Evolutionary conservation across 371 early-diverging fungal species (phyloP), one percentile per base, ranked within the genome.

Genomic region (Mortierella sp.): DNA sequence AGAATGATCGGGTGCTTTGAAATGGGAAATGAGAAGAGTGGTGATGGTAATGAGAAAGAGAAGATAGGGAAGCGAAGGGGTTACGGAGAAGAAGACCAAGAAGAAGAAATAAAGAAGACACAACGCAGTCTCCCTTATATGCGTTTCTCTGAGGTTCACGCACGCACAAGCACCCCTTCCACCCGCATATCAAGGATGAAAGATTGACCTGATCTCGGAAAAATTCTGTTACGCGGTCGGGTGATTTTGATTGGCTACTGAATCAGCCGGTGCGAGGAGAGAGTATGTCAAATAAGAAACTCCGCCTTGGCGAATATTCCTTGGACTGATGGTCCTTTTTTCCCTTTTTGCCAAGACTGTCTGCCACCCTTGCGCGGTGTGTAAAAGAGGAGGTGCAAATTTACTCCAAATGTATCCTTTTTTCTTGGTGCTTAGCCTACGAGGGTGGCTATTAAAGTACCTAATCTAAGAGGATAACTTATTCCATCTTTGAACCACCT

Each of bases 201-300:
- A 11, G 13, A 58, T 26, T 3, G 19, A 31, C 24, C 55, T 28
- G 57, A 4, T 11, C 7, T 34, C 68, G 68, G 68, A 38, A 68
- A 65, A 68, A 68, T 68, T 68, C 68, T 68, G 68, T 68, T 68
- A 68, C 68, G 68, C 68, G 42, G 68, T 68, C 13, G 52, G 21
- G 16, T 21, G 5, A 26, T 24, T 38, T 26, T 75, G 76, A 75
- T 75, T 75, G 76, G 76, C 68, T 50, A 34, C 24, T 68, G 42
- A 42, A 42, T 68, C 24, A 8, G 24, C 68, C 68, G 19, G 58
- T 26, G 4, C 19, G 14, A 60, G 9, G 58, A 28, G 11, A 63
- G 6, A 65, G n/a, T n/a, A 21, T 2, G 21, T 21, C 34, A 63
- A 63, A 21, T 31, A 63, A 19, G 65, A 63, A 21, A 19, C n/a